Evolutionary conservation across 805 yeast genomes (phyloP).

Genomic region (Ogataea methanolica): DNA sequence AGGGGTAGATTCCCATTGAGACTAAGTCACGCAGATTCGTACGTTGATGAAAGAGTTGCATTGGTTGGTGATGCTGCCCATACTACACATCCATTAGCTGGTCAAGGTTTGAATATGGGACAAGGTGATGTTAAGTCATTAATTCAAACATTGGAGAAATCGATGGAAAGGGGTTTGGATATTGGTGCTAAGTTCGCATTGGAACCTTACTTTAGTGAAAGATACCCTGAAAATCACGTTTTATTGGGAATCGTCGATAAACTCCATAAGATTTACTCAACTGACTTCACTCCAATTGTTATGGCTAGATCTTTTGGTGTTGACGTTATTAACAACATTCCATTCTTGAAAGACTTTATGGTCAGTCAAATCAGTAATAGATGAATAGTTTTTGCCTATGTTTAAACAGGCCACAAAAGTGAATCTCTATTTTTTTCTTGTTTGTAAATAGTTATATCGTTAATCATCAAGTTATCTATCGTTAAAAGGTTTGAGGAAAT

Average conservation of each 20-base stretch:
- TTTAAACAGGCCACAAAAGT: too few relatives aligned
- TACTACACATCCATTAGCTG: conserved; percentile 95
- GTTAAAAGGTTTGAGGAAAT: too few relatives aligned
- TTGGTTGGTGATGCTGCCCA: conserved; percentile 99
- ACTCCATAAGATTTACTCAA: conserved; percentile 79
- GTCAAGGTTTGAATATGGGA: conserved; percentile 98
- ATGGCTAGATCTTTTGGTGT: conserved; percentile 73
- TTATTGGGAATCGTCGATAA: conserved; percentile 88
- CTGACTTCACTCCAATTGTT: conserved; percentile 71
- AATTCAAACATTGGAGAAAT: conserved; percentile 63
- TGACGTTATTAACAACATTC: conserved; percentile 57
- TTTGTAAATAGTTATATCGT: too few relatives aligned
- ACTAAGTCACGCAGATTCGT: conserved; percentile 86
- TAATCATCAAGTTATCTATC: too few relatives aligned
- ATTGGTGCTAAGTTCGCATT: conserved; percentile 77
- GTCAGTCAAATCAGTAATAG: conserved; percentile 42
- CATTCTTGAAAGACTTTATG: conserved; percentile 65
- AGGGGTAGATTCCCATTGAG: conserved; percentile 88
- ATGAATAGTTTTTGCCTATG: not conserved
- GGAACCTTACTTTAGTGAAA: conserved; percentile 82
- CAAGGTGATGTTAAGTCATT: conserved; percentile 83
- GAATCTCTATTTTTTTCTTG: too few relatives aligned
- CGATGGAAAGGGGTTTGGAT: conserved; percentile 76
- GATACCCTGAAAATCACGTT: conserved; percentile 75
- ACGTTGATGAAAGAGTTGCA: conserved; percentile 79